phyloP scores from a whole-genome alignment of 495 filamentous ascomycete genomes.

The Xylaria flabelliformis region DNA sequence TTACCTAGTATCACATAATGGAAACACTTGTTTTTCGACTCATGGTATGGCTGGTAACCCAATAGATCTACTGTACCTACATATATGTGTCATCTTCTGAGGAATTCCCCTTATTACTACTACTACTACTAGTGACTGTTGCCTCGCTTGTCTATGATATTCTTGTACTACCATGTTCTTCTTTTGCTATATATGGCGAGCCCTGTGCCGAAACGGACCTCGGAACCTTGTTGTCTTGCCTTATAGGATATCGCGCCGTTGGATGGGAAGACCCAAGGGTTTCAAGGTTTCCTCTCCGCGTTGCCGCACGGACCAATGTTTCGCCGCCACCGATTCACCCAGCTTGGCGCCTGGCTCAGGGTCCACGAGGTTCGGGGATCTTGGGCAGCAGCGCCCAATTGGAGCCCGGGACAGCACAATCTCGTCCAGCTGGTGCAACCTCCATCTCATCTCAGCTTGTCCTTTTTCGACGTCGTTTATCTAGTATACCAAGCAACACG shows the following conservation, averaged over 20 bases:
- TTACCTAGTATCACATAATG: conserved; percentile 13
- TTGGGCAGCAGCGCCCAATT: conserved; percentile 32
- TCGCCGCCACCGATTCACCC: conserved; percentile 13
- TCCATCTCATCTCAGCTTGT: conserved; percentile 41
- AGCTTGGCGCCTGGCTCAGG: conserved; percentile 9
- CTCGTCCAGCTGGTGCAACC: conserved; percentile 42
- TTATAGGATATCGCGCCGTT: not conserved
- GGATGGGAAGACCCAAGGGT: not conserved
- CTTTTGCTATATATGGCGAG: not conserved
- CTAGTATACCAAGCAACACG: not conserved
- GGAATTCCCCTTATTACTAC: not conserved
- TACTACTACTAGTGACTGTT: not conserved
- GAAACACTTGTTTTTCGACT: not conserved
- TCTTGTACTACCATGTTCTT: not conserved
- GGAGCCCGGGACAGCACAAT: conserved; percentile 24
- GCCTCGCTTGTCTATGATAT: not conserved
- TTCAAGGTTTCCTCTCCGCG: not conserved
- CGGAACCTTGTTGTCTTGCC: not conserved
- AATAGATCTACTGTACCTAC: conserved; percentile 1
- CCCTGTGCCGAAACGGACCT: not conserved
- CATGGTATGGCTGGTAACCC: conserved; percentile 4
- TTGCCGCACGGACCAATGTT: conserved; percentile 21
- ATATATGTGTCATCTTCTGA: not conserved
- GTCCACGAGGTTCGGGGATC: conserved; percentile 17
- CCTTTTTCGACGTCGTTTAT: conserved; percentile 26